Conservation (phyloP, 1,284 basidiomycete genomes). For the Pseudozyma hubeiensis region DNA sequence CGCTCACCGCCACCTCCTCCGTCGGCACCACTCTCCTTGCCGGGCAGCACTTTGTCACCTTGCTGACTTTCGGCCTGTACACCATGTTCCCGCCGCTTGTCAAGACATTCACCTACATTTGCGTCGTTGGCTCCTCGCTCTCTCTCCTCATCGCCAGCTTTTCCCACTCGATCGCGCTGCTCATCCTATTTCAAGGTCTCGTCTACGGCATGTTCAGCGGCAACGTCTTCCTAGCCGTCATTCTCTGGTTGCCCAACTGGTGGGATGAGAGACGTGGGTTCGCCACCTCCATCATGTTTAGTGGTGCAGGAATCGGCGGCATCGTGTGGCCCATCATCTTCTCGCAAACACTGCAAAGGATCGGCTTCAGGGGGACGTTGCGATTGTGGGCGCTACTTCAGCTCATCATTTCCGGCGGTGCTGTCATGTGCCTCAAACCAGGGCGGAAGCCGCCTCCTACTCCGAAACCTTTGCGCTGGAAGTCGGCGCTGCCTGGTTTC, state of each 20-base stretch:
- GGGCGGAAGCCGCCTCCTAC: conserved; percentile 1
- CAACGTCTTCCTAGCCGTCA: conserved; percentile 48
- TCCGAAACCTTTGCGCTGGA: conserved; percentile 22
- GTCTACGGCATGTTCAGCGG: conserved; percentile 50
- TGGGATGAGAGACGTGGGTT: conserved; percentile 48
- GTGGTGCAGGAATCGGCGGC: conserved; percentile 51
- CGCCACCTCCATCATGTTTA: conserved; percentile 56
- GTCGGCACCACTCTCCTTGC: conserved; percentile 55
- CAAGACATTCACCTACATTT: conserved; percentile 37
- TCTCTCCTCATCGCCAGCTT: conserved; percentile 58
- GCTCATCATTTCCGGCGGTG: conserved; percentile 38
- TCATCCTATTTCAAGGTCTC: conserved; percentile 56
- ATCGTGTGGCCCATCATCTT: conserved; percentile 58
- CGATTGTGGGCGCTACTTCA: conserved; percentile 42
- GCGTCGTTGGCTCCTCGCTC: conserved; percentile 25
- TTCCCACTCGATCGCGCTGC: conserved; percentile 31
- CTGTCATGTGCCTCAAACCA: conserved; percentile 27
- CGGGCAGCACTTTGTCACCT: conserved; percentile 53
- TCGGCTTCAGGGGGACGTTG: conserved; percentile 59
- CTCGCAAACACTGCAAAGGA: conserved; percentile 25
- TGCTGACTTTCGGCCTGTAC: conserved; percentile 50
- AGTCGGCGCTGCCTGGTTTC: conserved; percentile 25
- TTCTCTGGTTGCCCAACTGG: conserved; percentile 59
- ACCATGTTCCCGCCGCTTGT: conserved; percentile 43
- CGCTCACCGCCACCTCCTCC: conserved; percentile 43